Percentiles rank a stretch among this genome's conserved stretches.
Conservation (phyloP, 2,329 filamentous ascomycete genomes). For the Exserohilum turcica region DNA sequence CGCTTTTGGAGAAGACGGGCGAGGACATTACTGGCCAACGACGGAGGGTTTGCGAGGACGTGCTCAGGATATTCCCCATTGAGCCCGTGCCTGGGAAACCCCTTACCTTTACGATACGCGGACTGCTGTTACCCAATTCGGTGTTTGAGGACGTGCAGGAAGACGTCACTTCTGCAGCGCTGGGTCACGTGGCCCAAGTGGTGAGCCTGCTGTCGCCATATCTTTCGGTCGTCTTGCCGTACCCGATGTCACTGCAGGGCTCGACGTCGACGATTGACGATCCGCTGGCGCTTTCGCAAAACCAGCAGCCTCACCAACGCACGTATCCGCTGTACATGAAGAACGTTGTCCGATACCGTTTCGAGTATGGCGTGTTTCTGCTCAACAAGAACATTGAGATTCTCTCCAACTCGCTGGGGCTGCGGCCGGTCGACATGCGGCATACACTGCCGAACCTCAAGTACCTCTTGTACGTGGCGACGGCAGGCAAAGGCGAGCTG, state of each 20-base stretch:
- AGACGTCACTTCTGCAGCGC: conserved; percentile 75
- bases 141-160: conserved; percentile 73
- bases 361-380: conserved; percentile 96
- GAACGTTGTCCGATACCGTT: conserved; percentile 78
- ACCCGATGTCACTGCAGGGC: conserved; percentile 73
- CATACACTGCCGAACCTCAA: conserved; percentile 94
- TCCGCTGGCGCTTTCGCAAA: conserved; percentile 62
- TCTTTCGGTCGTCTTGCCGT: conserved; percentile 76
- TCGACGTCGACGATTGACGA: conserved; percentile 79
- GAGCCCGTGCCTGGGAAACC: conserved; percentile 66
- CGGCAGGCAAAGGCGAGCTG: conserved; percentile 71
- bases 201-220: conserved; percentile 81
- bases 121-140: conserved; percentile 78
- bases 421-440: conserved; percentile 85
- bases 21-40: conserved; percentile 82
- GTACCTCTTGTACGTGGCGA: conserved; percentile 87
- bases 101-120: conserved; percentile 82
- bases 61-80: conserved; percentile 80
- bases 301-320: conserved; percentile 27
- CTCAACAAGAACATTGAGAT: conserved; percentile 93
- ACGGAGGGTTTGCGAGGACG: conserved; percentile 83
- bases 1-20: conserved; percentile 61
- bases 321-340: conserved; percentile 78
- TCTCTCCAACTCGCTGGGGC: conserved; percentile 64
- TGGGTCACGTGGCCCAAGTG: conserved; percentile 79